Percentiles rank a stretch among this genome's conserved stretches.
Conservation (phyloP, 768 basidiomycete species). For the Rhodotorula paludigena region DNA sequence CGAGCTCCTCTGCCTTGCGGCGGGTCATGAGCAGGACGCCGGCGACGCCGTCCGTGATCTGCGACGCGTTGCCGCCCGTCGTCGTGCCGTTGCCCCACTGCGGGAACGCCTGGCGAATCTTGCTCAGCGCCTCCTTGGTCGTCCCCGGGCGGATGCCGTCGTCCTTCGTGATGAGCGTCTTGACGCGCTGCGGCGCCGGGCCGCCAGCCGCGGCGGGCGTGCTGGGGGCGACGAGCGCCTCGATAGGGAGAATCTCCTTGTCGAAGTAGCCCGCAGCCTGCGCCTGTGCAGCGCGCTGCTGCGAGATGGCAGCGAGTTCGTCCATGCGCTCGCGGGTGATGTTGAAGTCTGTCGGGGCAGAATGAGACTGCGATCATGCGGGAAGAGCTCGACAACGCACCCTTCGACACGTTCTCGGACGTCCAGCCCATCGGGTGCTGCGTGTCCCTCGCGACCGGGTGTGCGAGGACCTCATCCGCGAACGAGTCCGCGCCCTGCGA, state of each 20-base stretch:
- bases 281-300: slow-evolving; percentile 75
- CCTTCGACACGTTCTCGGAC: slow-evolving; percentile 77
- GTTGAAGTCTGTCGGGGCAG: slow-evolving; percentile 55
- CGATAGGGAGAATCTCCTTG: slow-evolving; percentile 74
- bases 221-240: slow-evolving; percentile 48
- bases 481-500: slow-evolving; percentile 56
- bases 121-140: slow-evolving; percentile 67
- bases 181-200: slow-evolving; percentile 48
- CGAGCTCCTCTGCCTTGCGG: slow-evolving; percentile 68
- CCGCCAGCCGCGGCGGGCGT: slow-evolving; percentile 70
- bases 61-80: slow-evolving; percentile 66
- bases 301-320: slow-evolving; percentile 74
- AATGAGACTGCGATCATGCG: background rate
- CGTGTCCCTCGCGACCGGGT: slow-evolving; percentile 71
- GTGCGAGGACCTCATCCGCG: slow-evolving; percentile 62
- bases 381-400: background rate
- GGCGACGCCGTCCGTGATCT: slow-evolving; percentile 86
- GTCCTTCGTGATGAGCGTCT: slow-evolving; percentile 69
- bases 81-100: slow-evolving; percentile 58
- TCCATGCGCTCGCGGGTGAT: slow-evolving; percentile 75
- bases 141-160: slow-evolving; percentile 84
- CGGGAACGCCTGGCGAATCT: slow-evolving; percentile 79
- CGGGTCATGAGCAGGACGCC: slow-evolving; percentile 76
- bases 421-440: slow-evolving; percentile 64
- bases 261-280: slow-evolving; percentile 76